phyloP scores from a whole-genome alignment of 257 asterid species.

The Orobanche coerulescens region DNA sequence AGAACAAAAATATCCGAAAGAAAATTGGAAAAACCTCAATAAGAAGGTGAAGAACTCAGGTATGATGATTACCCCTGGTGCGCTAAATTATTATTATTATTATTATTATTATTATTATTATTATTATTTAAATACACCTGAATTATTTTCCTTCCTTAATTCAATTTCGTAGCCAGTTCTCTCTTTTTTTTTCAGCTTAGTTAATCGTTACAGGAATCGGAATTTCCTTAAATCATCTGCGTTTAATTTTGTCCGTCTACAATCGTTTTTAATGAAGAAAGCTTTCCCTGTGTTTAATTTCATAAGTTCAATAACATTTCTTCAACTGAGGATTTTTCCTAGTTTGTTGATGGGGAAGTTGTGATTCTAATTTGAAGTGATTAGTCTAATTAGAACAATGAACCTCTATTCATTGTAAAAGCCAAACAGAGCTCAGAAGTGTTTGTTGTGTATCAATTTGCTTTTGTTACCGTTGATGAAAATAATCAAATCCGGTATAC shows the following conservation, averaged over 20 bases:
- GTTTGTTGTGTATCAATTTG: not conserved
- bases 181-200: not conserved
- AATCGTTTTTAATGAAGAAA: not conserved
- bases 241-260: not conserved
- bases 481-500: not conserved
- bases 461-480: not conserved
- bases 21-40: not conserved
- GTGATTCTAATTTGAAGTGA: not conserved
- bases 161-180: not conserved
- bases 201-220: not conserved
- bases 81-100: not conserved
- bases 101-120: not conserved
- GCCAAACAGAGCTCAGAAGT: not conserved
- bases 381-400: not conserved
- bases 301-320: not conserved
- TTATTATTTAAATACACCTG: not conserved
- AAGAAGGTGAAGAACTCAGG: slow-evolving; percentile 22
- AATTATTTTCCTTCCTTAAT: not conserved
- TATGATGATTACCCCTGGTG: slow-evolving; percentile 13
- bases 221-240: slow-evolving; percentile 11
- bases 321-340: not conserved
- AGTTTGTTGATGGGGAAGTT: slow-evolving; percentile 4
- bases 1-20: slow-evolving; percentile 2
- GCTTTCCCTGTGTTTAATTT: not conserved
- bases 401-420: not conserved